Percentiles rank a stretch among this genome's conserved stretches.
Evolutionary conservation across 371 early-diverging fungal genomes (phyloP).

Genomic region (Mortierella sp.): DNA sequence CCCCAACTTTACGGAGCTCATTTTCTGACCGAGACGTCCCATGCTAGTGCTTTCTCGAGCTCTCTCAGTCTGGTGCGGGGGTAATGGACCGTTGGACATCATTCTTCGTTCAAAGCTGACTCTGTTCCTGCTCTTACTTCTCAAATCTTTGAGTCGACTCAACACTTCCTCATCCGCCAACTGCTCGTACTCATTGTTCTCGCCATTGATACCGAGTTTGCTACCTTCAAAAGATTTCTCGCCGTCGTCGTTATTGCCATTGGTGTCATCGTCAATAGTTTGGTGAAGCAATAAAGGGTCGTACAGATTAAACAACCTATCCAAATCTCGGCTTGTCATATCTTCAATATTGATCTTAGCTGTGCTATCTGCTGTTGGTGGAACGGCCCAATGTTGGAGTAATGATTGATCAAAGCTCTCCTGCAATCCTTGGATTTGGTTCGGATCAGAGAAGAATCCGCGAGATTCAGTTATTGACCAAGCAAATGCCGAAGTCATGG

Average conservation of each 20-base stretch:
- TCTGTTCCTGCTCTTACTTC: conserved; percentile 25
- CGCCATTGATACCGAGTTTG: neutral
- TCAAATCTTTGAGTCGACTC: conserved; percentile 5
- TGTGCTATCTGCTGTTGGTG: conserved; percentile 6
- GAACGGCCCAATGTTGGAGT: conserved; percentile 9
- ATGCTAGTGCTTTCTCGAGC: neutral
- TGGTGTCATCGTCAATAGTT: no score
- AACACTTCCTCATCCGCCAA: neutral
- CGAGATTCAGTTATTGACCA: conserved; percentile 26
- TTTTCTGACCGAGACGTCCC: neutral
- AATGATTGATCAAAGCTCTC: conserved; percentile 19
- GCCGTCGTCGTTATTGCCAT: neutral
- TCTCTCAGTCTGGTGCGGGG: neutral
- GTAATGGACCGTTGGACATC: neutral
- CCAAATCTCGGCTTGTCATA: conserved; percentile 13
- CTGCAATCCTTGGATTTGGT: conserved; percentile 13
- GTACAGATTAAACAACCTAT: conserved; percentile 4
- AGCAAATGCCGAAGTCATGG: conserved; percentile 27
- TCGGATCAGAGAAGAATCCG: conserved; percentile 15
- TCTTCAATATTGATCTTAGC: conserved; percentile 14
- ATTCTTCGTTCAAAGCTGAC: conserved; percentile 19
- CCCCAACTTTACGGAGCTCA: neutral
- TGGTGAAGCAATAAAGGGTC: conserved; percentile 14
- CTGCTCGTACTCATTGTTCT: neutral
- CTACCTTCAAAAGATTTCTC: neutral